Evolutionary conservation across 305 asterid species (phyloP), one percentile per base, ranked within the genome.

Genomic region (Fraxinus dipetala): DNA sequence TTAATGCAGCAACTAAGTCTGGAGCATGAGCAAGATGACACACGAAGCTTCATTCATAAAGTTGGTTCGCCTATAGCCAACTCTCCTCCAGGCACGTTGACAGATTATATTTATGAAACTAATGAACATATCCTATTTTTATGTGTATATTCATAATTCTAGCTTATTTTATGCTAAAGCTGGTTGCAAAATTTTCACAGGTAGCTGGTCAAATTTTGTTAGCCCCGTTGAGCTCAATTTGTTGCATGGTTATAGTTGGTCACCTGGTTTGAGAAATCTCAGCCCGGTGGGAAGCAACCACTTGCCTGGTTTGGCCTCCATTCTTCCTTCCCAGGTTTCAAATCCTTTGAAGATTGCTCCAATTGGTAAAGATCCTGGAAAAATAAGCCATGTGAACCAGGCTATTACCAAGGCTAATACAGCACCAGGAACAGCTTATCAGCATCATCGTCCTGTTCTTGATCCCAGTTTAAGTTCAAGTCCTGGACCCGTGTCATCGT

Each of bases 261-360:
- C 93, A 22, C 94, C 98, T 79, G 88, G 73, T 78, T 35, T 90
- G 81, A 89, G 88, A 80, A 87, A 84, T 32, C 80, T 91, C 80
- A 90, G 96, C 88, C 93, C 97, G 18, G 90, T 87, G 36, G 91
- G 85, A 70, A 84, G 87, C 90, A 91, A 83, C 87, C 86, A 82
- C 83, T 80, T 89, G 81, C 82, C 98, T 48, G 99, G 98, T 74
- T 86, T 96, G 82, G 98, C 99, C 77, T 93, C 99, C 34, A 89
- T 93, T 85, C 93, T 94, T 74, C 93, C 93, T 24, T 80, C 89
- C 22, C 93, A 92, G 8, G 43, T 80, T 32, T 89, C 98, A 32
- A 91, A 87, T 79, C 97, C 98, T 16, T 90, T 90, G 76, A 93
- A 92, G 84, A 90, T 94, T 48, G 87, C 97, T 20, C 98, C 99